These are phyloP conservation scores for Phoma sp. DNA, from an alignment of 2,329 filamentous ascomycete genomes.

Conservation along the genomic window DNA sequence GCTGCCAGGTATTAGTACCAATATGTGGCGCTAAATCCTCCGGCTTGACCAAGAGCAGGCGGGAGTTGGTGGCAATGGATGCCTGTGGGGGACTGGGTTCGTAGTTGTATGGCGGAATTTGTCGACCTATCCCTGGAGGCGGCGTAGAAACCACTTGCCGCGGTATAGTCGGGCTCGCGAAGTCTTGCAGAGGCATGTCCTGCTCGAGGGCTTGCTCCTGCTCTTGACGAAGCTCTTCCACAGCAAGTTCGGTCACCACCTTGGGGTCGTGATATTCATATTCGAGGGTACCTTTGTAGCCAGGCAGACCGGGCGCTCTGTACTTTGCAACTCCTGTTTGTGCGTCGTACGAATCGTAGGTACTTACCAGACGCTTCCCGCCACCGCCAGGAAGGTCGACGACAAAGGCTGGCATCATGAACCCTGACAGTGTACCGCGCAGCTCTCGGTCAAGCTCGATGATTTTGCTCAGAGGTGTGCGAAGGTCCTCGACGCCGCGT, in stretches of 20 bases:
- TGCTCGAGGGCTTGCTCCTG: conserved; percentile 10
- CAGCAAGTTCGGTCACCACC: conserved; percentile 1
- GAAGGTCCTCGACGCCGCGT: conserved; percentile 65
- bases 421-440: conserved; percentile 67
- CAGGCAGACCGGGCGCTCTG: conserved; percentile 61
- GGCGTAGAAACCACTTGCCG: neutral
- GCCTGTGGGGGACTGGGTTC: neutral
- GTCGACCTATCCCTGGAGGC: neutral
- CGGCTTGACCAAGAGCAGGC: neutral
- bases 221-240: conserved; percentile 4
- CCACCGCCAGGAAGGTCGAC: conserved; percentile 69
- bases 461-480: conserved; percentile 66
- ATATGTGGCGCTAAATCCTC: conserved; percentile 2
- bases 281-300: conserved; percentile 43
- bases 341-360: conserved; percentile 61
- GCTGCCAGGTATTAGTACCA: neutral
- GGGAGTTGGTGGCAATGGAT: neutral
- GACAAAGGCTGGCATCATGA: conserved; percentile 67
- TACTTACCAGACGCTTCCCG: conserved; percentile 66
- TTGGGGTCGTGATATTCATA: conserved; percentile 66
- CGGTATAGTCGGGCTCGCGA: neutral
- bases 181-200: conserved; percentile 1
- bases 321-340: conserved; percentile 62
- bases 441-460: conserved; percentile 64
- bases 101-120: neutral